Evolutionary conservation across 2,329 filamentous ascomycete species (phyloP), one percentile per base, ranked within the genome.

Genomic region (Ophiocordyceps camponoti-saundersi): DNA sequence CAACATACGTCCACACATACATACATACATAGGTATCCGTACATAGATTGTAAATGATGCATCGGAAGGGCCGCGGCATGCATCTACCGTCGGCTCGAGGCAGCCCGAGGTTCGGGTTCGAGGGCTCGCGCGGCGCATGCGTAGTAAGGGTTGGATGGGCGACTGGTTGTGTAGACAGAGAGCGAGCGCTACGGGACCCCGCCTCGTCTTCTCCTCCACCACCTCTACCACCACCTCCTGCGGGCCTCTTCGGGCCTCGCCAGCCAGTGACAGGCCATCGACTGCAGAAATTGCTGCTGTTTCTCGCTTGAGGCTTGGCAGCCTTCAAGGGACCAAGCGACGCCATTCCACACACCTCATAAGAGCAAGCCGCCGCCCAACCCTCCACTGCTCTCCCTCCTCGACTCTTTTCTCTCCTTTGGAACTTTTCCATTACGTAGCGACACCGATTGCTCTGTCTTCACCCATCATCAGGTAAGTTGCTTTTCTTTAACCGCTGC

Each of bases 401-500:
- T 8, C 5, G 8, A 49, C 48, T 50, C 44, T 53, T 48, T 53
- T 53, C 50, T 53, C 50, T 52, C 52, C 52, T 50, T 49, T 51
- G 44, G 50, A 50, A 47, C 46, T 54, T 52, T 52, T n/a, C n/a
- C 50, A 52, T 51, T 47, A 47, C 42, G 49, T 49, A 55, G 49
- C 53, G 47, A 48, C 50, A 45, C 41, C 48, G 50, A 52, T 52
- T 49, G 50, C 51, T 45, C 48, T 48, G 48, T 44, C 44, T 40
- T 13, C 45, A 44, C 44, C 41, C 49, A 44, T 44, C 49, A 44
- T 46, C 50, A 55, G 57, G 57, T 59, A 58, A 58, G 57, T 59
- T 45, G 45, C 32, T 45, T 16, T 6, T 20, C 23, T 3, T 15
- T 23, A 23, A 23, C 5, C 20, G 2, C 4, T 26, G 4, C 23